Evolutionary conservation across 2,329 filamentous ascomycete species (phyloP).

Genomic region (Penicillium sp.): DNA sequence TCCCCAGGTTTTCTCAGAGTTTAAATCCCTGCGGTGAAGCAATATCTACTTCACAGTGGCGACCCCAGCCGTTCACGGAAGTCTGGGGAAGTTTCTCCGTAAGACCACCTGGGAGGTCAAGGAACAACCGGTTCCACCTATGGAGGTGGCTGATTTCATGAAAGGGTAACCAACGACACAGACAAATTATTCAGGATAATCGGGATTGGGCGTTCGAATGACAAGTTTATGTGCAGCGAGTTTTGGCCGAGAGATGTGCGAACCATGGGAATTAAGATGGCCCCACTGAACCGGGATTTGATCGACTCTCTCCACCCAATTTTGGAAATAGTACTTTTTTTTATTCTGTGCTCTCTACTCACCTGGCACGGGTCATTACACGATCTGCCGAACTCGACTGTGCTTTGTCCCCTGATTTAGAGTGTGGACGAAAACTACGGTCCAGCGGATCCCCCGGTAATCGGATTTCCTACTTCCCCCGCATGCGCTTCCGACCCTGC

Average conservation of each 20-base stretch:
- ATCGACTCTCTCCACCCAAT: conserved; percentile 3
- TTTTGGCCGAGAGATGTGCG: conserved; percentile 27
- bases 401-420: neutral
- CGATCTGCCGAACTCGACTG: too few species aligned
- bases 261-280: conserved; percentile 8
- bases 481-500: conserved; percentile 3
- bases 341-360: neutral
- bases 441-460: neutral
- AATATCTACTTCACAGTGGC: conserved; percentile 1
- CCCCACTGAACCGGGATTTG: neutral
- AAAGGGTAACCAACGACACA: neutral
- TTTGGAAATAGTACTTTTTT: neutral
- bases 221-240: conserved; percentile 12
- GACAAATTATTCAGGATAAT: neutral
- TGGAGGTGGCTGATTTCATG: neutral
- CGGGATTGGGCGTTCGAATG: neutral
- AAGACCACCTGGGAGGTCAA: neutral
- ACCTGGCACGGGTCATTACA: neutral
- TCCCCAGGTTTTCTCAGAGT: neutral
- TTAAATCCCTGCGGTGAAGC: neutral
- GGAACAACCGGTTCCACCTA: neutral
- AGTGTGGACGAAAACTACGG: neutral
- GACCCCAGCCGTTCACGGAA: neutral
- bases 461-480: neutral
- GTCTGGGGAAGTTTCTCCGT: neutral